phyloP scores from a whole-genome alignment of 495 filamentous ascomycete species.

The Penicillium turbatum region DNA sequence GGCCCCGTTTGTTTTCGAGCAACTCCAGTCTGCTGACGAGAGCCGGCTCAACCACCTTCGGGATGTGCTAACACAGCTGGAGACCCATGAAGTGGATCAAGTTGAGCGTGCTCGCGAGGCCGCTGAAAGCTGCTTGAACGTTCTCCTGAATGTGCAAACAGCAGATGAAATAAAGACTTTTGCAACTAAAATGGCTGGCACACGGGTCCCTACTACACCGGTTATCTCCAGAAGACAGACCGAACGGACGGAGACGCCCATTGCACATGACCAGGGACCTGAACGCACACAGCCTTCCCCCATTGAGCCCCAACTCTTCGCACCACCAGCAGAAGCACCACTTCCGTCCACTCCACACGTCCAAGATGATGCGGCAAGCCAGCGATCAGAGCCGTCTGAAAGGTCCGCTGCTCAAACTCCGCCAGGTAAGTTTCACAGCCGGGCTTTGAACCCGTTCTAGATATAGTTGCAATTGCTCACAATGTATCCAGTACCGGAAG shows the following conservation, averaged over 20 bases:
- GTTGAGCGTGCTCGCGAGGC: conserved; percentile 71
- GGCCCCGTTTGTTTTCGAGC: conserved; percentile 93
- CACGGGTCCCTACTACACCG: conserved; percentile 12
- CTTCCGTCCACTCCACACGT: conserved; percentile 41
- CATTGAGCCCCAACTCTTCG: conserved; percentile 11
- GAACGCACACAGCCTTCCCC: conserved; percentile 16
- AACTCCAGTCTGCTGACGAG: conserved; percentile 88
- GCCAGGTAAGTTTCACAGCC: conserved; percentile 34
- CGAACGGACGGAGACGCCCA: conserved; percentile 18
- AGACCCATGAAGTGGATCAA: conserved; percentile 89
- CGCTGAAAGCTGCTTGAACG: conserved; percentile 77
- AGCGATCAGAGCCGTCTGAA: conserved; percentile 50
- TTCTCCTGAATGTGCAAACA: conserved; percentile 82
- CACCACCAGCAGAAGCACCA: conserved; percentile 15
- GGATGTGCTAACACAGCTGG: conserved; percentile 85
- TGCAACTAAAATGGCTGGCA: conserved; percentile 49
- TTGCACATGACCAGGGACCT: conserved; percentile 1
- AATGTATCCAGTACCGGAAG: conserved; percentile 30
- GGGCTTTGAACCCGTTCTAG: neutral
- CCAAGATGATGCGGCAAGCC: conserved; percentile 57
- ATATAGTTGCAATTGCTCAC: neutral
- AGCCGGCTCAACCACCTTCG: conserved; percentile 84
- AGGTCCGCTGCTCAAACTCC: conserved; percentile 38
- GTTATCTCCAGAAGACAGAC: conserved; percentile 16
- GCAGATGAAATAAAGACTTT: conserved; percentile 88